Evolutionary conservation across 192 early-diverging fungal genomes (phyloP), one percentile per base, ranked within the genome.

Genomic region (Entomortierella beljakovae): DNA sequence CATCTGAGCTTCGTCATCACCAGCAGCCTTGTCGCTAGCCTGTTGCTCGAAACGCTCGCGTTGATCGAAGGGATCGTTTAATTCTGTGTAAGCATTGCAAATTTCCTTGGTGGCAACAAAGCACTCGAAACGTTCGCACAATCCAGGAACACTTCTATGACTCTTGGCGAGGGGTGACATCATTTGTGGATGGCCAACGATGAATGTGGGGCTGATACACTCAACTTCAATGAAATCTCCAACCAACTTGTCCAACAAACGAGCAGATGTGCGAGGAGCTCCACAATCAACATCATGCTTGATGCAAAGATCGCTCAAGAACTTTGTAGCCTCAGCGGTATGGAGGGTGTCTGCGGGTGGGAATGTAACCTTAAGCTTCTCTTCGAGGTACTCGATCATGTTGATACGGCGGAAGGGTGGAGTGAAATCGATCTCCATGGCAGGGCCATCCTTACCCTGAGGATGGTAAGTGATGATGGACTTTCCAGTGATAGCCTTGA

Each of bases 51-150:
- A 99, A 76, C 97, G 88, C 82, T 97, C 96, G 64, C 98, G 93
- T 86, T 99, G 98, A 71, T 97, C 98, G 80, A 96, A 97, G 43
- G 98, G 98, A 87, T 99, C 98, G 89, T 99, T 99, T 83, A 99
- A 90, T 90, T 99, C 98, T 8, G 98, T 99, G 92, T 98, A 99
- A 26, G 97, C 94, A 70, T 99, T 99, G 88, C 94, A 96, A 56
- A 99, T 89, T 81, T 99, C 98, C 92, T 98, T 99, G 66, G 73
- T 77, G 61, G 95, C 97, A 6, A 99, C 96, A 80, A 99, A 99
- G 74, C 95, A 91, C 87, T 99, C 97, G 74, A 99, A 99, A 49
- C 97, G 95, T 83, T 99, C 97, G 88, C 95, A 97, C 37, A 99
- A 86, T 40, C 98, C 98, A 42, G 92, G 85, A 54, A 86, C 87